These are phyloP conservation scores for Limnomonas spitsbergensis DNA, from an alignment of 139 green algal genomes.

Conservation along the genomic window DNA sequence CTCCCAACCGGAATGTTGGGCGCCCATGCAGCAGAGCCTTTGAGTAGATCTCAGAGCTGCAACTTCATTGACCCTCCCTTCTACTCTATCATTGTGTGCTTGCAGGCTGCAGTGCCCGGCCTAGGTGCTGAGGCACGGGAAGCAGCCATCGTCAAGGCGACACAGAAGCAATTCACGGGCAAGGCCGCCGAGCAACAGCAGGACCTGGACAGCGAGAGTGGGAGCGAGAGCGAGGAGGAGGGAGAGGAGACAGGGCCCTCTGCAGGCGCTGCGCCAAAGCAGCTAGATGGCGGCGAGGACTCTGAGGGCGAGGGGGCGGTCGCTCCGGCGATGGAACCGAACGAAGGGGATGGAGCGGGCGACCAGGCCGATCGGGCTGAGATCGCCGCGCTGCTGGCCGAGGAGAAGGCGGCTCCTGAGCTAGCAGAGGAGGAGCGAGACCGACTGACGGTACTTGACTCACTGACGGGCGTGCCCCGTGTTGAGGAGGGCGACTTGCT, in stretches of 20 bases:
- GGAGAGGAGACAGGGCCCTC: not conserved
- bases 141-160: constrained; percentile 55
- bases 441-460: constrained; percentile 54
- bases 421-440: constrained; percentile 47
- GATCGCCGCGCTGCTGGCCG: constrained; percentile 53
- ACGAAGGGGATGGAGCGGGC: constrained; percentile 8
- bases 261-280: not conserved
- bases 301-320: not conserved
- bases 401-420: constrained; percentile 49
- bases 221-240: not conserved
- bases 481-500: constrained; percentile 71
- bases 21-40: too few species aligned
- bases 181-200: not conserved
- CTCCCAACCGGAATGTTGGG: too few species aligned
- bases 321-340: not conserved
- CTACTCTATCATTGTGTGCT: too few species aligned
- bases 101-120: not conserved
- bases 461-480: constrained; percentile 71
- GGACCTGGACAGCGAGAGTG: not conserved
- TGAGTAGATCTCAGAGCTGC: too few species aligned
- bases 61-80: too few species aligned
- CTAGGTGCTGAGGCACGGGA: constrained; percentile 5
- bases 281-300: not conserved
- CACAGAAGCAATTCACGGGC: constrained; percentile 39
- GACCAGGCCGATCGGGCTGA: constrained; percentile 31